phyloP scores from a whole-genome alignment of 73 alveolate genomes.

The Blepharisma stoltei region DNA sequence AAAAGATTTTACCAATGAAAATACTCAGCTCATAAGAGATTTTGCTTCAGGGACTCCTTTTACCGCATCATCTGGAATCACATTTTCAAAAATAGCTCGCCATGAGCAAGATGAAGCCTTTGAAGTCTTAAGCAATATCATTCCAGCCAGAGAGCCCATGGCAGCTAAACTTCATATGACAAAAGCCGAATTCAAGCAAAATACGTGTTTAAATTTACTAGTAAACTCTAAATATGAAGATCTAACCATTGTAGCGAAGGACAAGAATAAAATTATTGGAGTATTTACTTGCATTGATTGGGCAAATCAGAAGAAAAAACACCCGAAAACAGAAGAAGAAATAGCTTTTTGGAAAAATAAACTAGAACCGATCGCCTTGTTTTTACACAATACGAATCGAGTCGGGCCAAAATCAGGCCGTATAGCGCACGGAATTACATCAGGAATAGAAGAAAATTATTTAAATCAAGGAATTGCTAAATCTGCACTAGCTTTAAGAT shows the following conservation, averaged over 20 bases:
- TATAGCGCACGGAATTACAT: not conserved
- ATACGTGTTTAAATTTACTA: not conserved
- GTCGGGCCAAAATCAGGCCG: not conserved
- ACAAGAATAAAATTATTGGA: not conserved
- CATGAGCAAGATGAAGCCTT: not conserved
- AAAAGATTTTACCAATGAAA: not conserved
- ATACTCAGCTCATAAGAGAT: not conserved
- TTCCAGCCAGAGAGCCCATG: not conserved
- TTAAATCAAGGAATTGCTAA: not conserved
- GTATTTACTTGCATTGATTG: not conserved
- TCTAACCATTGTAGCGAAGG: not conserved
- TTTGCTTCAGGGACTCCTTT: not conserved
- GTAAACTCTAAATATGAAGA: not conserved
- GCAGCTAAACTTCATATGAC: not conserved
- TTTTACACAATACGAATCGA: not conserved
- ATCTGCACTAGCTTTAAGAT: slow-evolving; percentile 10
- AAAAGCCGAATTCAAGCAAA: not conserved
- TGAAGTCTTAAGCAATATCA: not conserved
- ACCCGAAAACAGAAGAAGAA: not conserved
- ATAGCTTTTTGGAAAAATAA: not conserved
- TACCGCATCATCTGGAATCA: not conserved
- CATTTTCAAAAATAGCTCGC: not conserved
- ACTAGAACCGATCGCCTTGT: not conserved
- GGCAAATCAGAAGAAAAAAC: not conserved
- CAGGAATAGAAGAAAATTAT: not conserved